These are phyloP conservation scores for Thozetella sp. DNA, from an alignment of 495 filamentous ascomycete genomes.

Conservation along the genomic window DNA sequence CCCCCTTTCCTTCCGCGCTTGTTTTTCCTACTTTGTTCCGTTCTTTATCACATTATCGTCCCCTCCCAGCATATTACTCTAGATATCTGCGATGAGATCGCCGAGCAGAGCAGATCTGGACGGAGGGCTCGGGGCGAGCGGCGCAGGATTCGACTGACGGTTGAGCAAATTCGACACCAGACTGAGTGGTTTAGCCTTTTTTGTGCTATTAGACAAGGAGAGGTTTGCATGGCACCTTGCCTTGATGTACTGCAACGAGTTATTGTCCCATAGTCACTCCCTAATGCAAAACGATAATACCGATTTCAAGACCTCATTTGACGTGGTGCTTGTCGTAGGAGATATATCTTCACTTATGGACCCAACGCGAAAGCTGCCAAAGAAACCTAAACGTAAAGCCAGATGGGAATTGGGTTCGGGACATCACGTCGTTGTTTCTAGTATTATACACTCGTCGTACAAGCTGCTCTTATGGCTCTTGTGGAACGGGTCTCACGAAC, in stretches of 20 bases:
- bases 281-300: neutral
- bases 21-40: neutral
- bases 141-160: neutral
- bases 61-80: neutral
- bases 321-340: no score
- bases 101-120: neutral
- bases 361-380: no score
- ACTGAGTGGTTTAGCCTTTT: neutral
- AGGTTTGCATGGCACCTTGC: neutral
- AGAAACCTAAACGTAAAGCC: no score
- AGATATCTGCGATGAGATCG: neutral
- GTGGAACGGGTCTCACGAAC: no score
- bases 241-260: neutral
- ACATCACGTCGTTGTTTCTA: no score
- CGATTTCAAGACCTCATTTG: no score
- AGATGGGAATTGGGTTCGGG: no score
- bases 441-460: no score
- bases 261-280: constrained; percentile 2
- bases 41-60: neutral
- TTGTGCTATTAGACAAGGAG: neutral
- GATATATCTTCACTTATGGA: no score
- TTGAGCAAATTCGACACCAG: neutral
- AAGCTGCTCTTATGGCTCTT: no score
- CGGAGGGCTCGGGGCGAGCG: neutral
- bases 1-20: no score